Percentiles rank a stretch among this genome's conserved stretches.
Evolutionary conservation across 257 asterid species (phyloP).

Genomic region (Solanum pinnatisectum): DNA sequence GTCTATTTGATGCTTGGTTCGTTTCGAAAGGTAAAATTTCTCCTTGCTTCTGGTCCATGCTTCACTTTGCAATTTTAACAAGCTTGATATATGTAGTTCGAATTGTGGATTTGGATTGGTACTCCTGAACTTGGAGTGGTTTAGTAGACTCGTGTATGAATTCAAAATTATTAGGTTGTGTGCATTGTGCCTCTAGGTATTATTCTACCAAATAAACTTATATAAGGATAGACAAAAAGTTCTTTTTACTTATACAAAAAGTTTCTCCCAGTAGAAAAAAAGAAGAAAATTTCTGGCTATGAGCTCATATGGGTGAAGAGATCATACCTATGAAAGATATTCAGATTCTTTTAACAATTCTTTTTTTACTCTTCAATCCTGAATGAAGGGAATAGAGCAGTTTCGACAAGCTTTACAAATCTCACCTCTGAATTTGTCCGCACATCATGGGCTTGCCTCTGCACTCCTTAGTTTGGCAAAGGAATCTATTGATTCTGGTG

Average conservation of each 20-base stretch:
- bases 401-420: constrained; percentile 60
- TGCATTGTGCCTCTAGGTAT: neutral
- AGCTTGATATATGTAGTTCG: neutral
- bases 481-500: constrained; percentile 69
- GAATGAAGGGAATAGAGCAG: constrained; percentile 68
- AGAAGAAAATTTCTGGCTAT: neutral
- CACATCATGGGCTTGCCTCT: constrained; percentile 85
- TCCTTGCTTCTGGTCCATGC: neutral
- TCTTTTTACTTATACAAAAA: neutral
- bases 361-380: neutral
- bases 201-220: neutral
- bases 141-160: neutral
- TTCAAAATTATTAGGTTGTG: neutral
- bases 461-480: constrained; percentile 80
- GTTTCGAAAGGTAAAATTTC: constrained; percentile 52
- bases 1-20: constrained; percentile 78
- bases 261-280: neutral
- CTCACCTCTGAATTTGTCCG: constrained; percentile 67
- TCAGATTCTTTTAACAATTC: neutral
- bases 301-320: neutral
- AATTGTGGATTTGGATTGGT: neutral
- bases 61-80: neutral
- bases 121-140: neutral
- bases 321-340: neutral
- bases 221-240: neutral